Evolutionary conservation across 805 yeast species (phyloP).

Genomic region (Starmera caribaea): DNA sequence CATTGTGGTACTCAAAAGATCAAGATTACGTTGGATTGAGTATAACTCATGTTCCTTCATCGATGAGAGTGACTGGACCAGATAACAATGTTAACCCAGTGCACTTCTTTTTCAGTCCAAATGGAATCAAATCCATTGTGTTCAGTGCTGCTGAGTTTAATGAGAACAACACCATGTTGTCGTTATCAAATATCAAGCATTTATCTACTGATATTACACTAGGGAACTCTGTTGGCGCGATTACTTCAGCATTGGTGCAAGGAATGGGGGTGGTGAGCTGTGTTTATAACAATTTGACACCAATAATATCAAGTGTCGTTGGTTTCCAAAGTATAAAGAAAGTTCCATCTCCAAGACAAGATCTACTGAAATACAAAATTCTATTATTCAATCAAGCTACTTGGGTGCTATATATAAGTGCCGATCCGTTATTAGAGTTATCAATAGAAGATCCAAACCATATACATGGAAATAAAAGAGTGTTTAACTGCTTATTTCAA

Average conservation of each 20-base stretch:
- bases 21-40: constrained; percentile 48
- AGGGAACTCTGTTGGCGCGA: constrained; percentile 25
- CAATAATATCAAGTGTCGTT: constrained; percentile 48
- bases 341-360: constrained; percentile 26
- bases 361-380: constrained; percentile 44
- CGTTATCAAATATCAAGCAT: constrained; percentile 21
- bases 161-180: constrained; percentile 15
- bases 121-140: constrained; percentile 51
- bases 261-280: constrained; percentile 81
- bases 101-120: constrained; percentile 60
- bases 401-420: constrained; percentile 61
- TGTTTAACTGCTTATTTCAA: constrained; percentile 48
- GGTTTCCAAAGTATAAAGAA: constrained; percentile 48
- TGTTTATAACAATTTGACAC: constrained; percentile 41
- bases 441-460: constrained; percentile 24
- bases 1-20: constrained; percentile 55
- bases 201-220: constrained; percentile 23
- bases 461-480: constrained; percentile 33
- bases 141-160: constrained; percentile 35
- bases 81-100: constrained; percentile 42
- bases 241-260: constrained; percentile 57
- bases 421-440: constrained; percentile 23
- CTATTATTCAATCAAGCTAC: constrained; percentile 42
- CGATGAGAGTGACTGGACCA: constrained; percentile 63
- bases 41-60: constrained; percentile 47